Evolutionary conservation across 108 stramenopile species (phyloP), one percentile per base, ranked within the genome.

Genomic region (Nannochloropsis gaditana): DNA sequence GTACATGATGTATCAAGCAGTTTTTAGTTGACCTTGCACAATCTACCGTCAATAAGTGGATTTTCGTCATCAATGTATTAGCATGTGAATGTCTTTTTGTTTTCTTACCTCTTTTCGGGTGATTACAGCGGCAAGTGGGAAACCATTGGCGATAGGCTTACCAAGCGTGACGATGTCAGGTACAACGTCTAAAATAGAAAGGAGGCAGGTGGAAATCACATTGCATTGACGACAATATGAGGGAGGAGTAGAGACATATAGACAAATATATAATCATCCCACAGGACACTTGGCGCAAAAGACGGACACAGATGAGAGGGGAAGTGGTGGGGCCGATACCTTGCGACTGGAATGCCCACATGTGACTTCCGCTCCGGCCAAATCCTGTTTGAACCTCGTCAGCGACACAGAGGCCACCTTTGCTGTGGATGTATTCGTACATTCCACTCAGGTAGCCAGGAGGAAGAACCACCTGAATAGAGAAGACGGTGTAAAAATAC

Each of bases 311-410:
- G 15, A 15, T 10, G 47, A 50, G 47, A 15, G 47, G 15, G 47
- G 47, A 15, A 50, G 47, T 31, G 47, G 47, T 11, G 47, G 47
- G 47, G 15, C 11, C 15, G 15, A 50, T 10, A 50, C 91, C 91
- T 21, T 94, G 92, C 87, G 94, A 85, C 89, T 97, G 90, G 92
- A 96, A 98, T 9, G 94, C 96, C 96, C 96, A 98, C 85, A 91
- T 94, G 86, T 93, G 85, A 6, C 19, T 31, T 1, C 97, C 97
- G 42, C 94, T 83, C 15, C 97, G 90, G 47, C 96, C 96, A 92
- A 98, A 96, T 9, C 96, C 97, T 41, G 96, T 96, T 88, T 98
- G 97, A 8, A 98, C 95, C 89, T 98, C 97, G 92, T 98, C 97
- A 5, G 96, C 96, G 86, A 98, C 95, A 88, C 93, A 95, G 21